Evolutionary conservation across 2,329 filamentous ascomycete species (phyloP).

Genomic region (Verticillium nonalfalfae): DNA sequence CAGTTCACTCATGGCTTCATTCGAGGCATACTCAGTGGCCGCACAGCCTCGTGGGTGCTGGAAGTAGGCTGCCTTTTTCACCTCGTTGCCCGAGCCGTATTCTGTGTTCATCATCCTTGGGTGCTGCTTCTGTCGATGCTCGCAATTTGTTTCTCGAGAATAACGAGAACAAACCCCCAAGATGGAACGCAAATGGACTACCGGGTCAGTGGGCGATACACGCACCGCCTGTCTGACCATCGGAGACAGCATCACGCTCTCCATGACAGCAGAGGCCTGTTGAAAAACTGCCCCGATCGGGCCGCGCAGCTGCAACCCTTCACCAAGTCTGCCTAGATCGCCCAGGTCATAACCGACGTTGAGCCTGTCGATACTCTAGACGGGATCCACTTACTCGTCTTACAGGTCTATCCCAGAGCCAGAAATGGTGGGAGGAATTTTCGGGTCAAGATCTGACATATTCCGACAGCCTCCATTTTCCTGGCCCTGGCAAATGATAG

Average conservation of each 20-base stretch:
- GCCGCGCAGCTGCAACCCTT: conserved; percentile 17
- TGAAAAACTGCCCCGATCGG: conserved; percentile 19
- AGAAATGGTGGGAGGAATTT: neutral
- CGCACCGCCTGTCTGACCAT: conserved; percentile 18
- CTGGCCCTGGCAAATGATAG: neutral
- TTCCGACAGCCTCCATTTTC: neutral
- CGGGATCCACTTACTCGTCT: neutral
- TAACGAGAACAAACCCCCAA: neutral
- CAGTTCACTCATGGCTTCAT: no score
- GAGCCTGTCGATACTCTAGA: neutral
- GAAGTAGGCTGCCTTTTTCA: no score
- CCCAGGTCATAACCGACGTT: neutral
- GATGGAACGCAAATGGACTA: conserved; percentile 13
- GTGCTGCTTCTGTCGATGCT: no score
- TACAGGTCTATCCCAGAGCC: neutral
- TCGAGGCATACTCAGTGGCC: no score
- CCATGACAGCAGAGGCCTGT: conserved; percentile 18
- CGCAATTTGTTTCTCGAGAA: no score
- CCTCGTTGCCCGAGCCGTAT: no score
- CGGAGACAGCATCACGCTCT: conserved; percentile 20
- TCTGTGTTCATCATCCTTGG: no score
- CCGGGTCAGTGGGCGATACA: conserved; percentile 22
- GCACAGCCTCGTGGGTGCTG: no score
- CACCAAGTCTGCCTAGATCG: conserved; percentile 1
- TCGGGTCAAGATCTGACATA: neutral